Evolutionary conservation across 768 basidiomycete genomes (phyloP).

Genomic region (Termitomyces eurrhizus): DNA sequence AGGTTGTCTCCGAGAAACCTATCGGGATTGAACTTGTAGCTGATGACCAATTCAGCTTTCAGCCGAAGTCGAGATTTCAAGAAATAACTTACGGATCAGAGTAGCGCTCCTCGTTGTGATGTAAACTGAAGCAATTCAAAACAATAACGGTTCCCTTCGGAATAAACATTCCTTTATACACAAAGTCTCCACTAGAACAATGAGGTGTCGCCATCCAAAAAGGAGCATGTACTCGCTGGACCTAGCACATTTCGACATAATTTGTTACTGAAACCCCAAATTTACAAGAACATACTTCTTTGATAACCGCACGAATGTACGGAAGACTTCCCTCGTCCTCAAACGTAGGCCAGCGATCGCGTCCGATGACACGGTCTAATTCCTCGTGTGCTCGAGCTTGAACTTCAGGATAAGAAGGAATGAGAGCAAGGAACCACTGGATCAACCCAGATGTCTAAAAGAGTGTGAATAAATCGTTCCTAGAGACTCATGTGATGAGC

Average conservation of each 20-base stretch:
- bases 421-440: conserved; percentile 32
- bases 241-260: conserved; percentile 12
- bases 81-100: conserved; percentile 26
- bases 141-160: conserved; percentile 35
- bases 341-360: conserved; percentile 21
- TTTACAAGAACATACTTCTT: conserved; percentile 12
- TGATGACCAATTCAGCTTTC: background rate
- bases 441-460: conserved; percentile 30
- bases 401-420: conserved; percentile 26
- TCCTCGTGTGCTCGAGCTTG: conserved; percentile 27
- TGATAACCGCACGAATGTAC: conserved; percentile 31
- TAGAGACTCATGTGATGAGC: background rate
- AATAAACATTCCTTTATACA: conserved; percentile 35
- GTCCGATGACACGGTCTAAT: conserved; percentile 27
- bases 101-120: conserved; percentile 32
- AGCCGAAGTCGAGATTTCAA: conserved; percentile 11
- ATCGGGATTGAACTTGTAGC: conserved; percentile 29
- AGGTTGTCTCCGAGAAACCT: conserved; percentile 35
- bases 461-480: background rate
- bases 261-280: background rate
- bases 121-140: conserved; percentile 35
- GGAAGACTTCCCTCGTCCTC: conserved; percentile 29
- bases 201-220: conserved; percentile 40
- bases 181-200: conserved; percentile 31
- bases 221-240: conserved; percentile 30